Evolutionary conservation across 768 basidiomycete genomes (phyloP), one percentile per base, ranked within the genome.

Genomic region (Lactarius tabidus): DNA sequence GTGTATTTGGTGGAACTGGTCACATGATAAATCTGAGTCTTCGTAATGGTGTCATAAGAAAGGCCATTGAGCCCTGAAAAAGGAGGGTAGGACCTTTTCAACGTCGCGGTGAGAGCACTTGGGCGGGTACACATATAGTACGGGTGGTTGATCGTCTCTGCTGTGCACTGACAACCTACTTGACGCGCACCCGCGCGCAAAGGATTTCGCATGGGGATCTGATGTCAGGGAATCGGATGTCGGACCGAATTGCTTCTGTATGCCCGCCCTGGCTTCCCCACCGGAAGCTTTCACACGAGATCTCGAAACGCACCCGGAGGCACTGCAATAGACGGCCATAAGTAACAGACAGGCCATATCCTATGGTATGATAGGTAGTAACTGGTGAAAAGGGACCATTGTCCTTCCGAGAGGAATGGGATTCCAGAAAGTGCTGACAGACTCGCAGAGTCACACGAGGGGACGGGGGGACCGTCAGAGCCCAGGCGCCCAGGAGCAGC

Each of bases 161-260:
- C 33, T 15, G 2, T 60, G 45, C 14, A 7, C 28, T 48, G n/a
- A 7, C 15, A 10, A 33, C 53, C 17, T 54, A 20, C 20, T 8
- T 33, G 53, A 29, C 18, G 17, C 20, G 29, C 38, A 10, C 36
- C 9, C 33, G 33, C 52, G 9, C n/a, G 28, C 52, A 53, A 54
- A n/a, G 20, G 31, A 29, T 31, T 33, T 54, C 29, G 31, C 53
- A 54, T 29, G 28, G 53, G 31, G 53, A 8, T 57, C 56, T 57
- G 56, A 41, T 52, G 52, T 53, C 35, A 60, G 43, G 56, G 38
- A 29, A 43, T 57, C 60, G 60, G 60, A 43, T 29, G 23, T 66
- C 65, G 65, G 60, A 41, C 65, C 65, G 65, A 12, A n/a, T 23
- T 5, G 7, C 5, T 18, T 45, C 38, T 5, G 14, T 35, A 8